These are phyloP conservation scores for Quercus suber DNA, from an alignment of 306 rosid species.

Conservation along the genomic window DNA sequence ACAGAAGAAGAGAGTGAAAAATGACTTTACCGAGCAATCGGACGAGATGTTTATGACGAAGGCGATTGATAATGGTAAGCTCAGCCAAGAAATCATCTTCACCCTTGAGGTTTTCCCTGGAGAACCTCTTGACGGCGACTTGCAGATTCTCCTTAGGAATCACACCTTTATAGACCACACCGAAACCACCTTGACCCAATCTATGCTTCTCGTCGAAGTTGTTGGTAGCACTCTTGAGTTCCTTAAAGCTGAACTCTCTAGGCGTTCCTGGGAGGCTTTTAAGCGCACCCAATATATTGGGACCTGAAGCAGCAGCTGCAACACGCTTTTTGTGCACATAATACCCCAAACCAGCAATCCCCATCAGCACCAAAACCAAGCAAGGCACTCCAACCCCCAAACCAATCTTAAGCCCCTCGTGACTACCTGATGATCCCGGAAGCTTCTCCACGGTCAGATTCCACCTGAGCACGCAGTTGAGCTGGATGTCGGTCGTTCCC, in stretches of 20 bases:
- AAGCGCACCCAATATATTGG: slow-evolving; percentile 53
- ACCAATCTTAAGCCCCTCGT: slow-evolving; percentile 23
- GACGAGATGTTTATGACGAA: slow-evolving; percentile 76
- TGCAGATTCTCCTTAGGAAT: slow-evolving; percentile 39
- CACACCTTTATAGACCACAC: slow-evolving; percentile 58
- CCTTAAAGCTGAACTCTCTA: slow-evolving; percentile 49
- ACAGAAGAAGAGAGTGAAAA: neutral
- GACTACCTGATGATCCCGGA: neutral
- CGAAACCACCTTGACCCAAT: slow-evolving; percentile 73
- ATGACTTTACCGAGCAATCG: slow-evolving; percentile 41
- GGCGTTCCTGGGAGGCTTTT: slow-evolving; percentile 75
- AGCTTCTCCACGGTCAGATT: slow-evolving; percentile 53
- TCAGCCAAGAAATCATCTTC: slow-evolving; percentile 75
- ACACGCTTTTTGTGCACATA: slow-evolving; percentile 13
- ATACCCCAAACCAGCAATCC: slow-evolving; percentile 17
- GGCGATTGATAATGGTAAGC: slow-evolving; percentile 73
- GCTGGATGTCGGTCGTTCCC: slow-evolving; percentile 27
- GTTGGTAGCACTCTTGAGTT: slow-evolving; percentile 67
- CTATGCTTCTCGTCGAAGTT: slow-evolving; percentile 55
- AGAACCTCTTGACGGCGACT: slow-evolving; percentile 74
- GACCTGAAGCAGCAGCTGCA: slow-evolving; percentile 8
- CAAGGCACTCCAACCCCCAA: slow-evolving; percentile 45
- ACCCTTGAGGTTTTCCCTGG: slow-evolving; percentile 58
- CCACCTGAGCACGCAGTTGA: slow-evolving; percentile 68
- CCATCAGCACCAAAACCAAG: slow-evolving; percentile 9